Base-by-base conservation (phyloP, 2,329 filamentous ascomycete genomes). In the Botrytis byssoidea region DNA sequence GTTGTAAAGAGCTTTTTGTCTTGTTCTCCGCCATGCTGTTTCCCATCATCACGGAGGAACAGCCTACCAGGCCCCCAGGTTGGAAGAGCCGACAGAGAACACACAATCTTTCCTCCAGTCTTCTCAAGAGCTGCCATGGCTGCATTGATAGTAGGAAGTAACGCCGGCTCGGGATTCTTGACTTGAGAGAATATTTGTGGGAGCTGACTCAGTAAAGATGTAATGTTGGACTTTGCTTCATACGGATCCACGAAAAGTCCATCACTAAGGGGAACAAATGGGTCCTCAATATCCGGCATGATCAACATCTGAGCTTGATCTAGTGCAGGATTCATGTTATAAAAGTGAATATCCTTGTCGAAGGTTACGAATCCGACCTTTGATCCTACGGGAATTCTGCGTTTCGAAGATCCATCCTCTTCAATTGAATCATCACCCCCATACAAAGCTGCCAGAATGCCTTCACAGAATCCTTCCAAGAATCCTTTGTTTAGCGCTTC, bases 271-370 rank as follows among this genome's bases (percentile, higher is more conserved):
- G 96, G 95, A 25, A 98, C 90, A 81, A 99, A 99, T 0, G 96
- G 96, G 77, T 99, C 96, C 79, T 98, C 95, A 67, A 99, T 88
- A 81, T 99, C 96, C 5, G 96, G 93, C 93, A 99, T 97, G 69
- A 99, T 95, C 86, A 99, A 90, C 94, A 99, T 98, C 81, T 99
- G 96, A 16, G 96, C 94, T 83, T 94, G 91, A 72, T 96, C 92
- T 60, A 98, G 85, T 59, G 88, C 88, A 55, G 94, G 83, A 80
- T 91, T 94, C 79, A 97, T 90, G 80, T 98, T 98, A 86, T 98
- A 99, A 82, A 98, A 99, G 81, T 99, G 96, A 74, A 99, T 92
- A 79, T 98, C 94, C 83, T 94, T 95, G 85, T 99, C 96, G 82
- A 92, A 99, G 1, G 96, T 98, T 76, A 98, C 91, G 81, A 99